These are phyloP conservation scores for Fennellomyces sp. DNA, from an alignment of 371 early-diverging fungal genomes.

Conservation along the genomic window DNA sequence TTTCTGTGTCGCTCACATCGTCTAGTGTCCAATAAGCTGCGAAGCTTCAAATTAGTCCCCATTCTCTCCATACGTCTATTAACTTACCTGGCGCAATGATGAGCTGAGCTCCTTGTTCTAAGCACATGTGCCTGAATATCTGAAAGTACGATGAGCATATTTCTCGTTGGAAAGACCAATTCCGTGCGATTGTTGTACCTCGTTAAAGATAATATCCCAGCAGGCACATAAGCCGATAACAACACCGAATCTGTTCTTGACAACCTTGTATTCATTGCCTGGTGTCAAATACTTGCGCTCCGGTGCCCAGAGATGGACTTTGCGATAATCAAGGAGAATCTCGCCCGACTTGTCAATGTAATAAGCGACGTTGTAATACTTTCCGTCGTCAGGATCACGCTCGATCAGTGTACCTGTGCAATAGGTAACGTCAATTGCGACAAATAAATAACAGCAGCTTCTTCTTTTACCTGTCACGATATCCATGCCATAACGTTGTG, in stretches of 20 bases:
- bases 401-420: too few species aligned
- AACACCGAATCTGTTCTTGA: constrained; percentile 28
- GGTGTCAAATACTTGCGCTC: constrained; percentile 17
- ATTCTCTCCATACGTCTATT: too few species aligned
- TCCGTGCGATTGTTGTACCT: too few species aligned
- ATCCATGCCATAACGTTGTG: constrained; percentile 25
- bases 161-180: too few species aligned
- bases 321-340: constrained; percentile 25
- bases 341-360: constrained; percentile 33
- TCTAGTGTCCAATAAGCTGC: constrained; percentile 30
- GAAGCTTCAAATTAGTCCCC: too few species aligned
- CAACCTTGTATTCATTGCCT: constrained; percentile 13
- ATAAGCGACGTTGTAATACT: constrained; percentile 22
- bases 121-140: too few species aligned
- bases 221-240: constrained; percentile 27
- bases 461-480: too few species aligned
- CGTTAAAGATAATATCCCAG: constrained; percentile 35
- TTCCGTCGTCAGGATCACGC: constrained; percentile 19
- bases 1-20: constrained; percentile 21
- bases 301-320: constrained; percentile 31
- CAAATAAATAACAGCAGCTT: too few species aligned
- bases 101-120: constrained; percentile 24
- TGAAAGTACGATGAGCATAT: too few species aligned
- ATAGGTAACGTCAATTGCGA: too few species aligned
- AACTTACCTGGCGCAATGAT: constrained; percentile 28